Base-by-base conservation (phyloP, 768 basidiomycete species). In the Leccinum boreale region DNA sequence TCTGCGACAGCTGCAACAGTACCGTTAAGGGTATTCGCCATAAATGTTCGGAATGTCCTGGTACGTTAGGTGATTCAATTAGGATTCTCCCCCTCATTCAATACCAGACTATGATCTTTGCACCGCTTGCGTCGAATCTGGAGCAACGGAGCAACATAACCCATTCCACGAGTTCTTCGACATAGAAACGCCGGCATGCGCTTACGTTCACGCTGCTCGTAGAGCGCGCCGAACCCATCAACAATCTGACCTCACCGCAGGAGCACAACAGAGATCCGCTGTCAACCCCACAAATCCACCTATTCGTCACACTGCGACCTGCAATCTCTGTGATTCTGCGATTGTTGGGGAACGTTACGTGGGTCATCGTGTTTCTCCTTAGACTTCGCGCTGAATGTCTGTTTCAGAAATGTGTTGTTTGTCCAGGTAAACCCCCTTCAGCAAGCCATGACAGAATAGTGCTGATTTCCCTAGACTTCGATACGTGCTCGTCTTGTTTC, bases 21-120 rank as follows among this genome's bases (percentile, higher is more conserved):
- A 79, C 71, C 4, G 77, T 93, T 39, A 74, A 80, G 55, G 92
- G 91, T 11, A 68, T 84, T 55, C 79, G 92, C 46, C 85, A 90
- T 70, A 94, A 93, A 71, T 94, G 92, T 65, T 71, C 90, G 21
- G 87, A 90, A 62, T 93, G 91, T 69, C 76, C 79, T 50, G 79
- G 88, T 89, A 67, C 53, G 79, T 72, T 48, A 4, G 45, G 29
- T 42, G 21, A 19, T 60, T 7, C 36, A 12, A 4, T 15, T 23
- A 1, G 15, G 2, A 26, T 17, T 19, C 57, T 23, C 47, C 49
- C 15, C 17, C 61, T 58, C n/a, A 57, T 53, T 29, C 4, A 49
- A 48, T 24, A 56, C 0, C 51, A 87, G 89, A 91, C 67, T 91
- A 85, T 65, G 89, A 91, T 70, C 74, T 91, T 53, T 91, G 89